Conservation (phyloP, 495 filamentous ascomycete species). For the Cenococcum geophilum region DNA sequence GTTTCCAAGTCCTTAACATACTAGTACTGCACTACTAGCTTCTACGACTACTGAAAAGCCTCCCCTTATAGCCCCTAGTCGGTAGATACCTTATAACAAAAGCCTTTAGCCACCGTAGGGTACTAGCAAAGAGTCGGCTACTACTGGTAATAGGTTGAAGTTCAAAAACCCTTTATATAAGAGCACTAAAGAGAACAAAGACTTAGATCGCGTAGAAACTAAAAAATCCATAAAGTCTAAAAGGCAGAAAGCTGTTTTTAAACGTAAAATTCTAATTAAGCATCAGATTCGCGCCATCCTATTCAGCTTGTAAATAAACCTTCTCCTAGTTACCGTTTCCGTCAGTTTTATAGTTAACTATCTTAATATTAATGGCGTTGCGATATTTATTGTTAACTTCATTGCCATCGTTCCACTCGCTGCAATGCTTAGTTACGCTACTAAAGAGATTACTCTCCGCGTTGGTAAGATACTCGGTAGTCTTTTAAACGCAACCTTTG, state of each 20-base stretch:
- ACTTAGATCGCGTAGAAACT: too few relatives aligned
- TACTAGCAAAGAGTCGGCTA: conserved; percentile 18
- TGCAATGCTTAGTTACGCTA: too few relatives aligned
- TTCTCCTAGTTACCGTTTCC: conserved; percentile 72
- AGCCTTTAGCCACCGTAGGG: not conserved
- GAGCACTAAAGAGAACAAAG: too few relatives aligned
- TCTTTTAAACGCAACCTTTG: too few relatives aligned
- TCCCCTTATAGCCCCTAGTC: too few relatives aligned
- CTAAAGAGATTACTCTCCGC: too few relatives aligned
- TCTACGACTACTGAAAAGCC: conserved; percentile 3
- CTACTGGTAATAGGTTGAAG: too few relatives aligned
- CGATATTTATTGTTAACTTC: conserved; percentile 81
- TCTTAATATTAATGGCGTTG: conserved; percentile 53
- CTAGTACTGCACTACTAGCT: conserved; percentile 12
- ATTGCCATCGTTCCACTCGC: conserved; percentile 86
- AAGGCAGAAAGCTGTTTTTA: too few relatives aligned
- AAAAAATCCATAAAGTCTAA: too few relatives aligned
- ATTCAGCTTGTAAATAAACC: conserved; percentile 76
- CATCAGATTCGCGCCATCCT: conserved; percentile 37
- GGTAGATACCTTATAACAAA: not conserved
- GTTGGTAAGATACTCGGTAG: too few relatives aligned
- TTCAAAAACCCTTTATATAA: too few relatives aligned
- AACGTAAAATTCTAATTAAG: conserved; percentile 22
- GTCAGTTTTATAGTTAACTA: too few relatives aligned
- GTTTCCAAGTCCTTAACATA: conserved; percentile 19